These are phyloP conservation scores for Salvia hispanica DNA, from an alignment of 257 asterid species.

Conservation along the genomic window DNA sequence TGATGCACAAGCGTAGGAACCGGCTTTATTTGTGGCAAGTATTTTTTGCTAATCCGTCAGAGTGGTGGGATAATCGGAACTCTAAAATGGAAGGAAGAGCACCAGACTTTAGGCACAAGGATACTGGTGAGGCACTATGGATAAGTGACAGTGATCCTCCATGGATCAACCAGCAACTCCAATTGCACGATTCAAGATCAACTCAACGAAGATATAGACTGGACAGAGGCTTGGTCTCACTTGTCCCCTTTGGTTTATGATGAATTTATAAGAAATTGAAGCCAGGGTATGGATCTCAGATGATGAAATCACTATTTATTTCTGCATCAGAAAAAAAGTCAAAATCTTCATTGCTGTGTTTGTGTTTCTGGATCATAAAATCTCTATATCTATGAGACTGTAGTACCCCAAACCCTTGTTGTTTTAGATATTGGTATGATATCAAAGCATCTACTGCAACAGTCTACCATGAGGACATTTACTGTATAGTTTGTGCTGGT, in stretches of 20 bases:
- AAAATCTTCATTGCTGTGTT: neutral
- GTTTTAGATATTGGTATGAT: neutral
- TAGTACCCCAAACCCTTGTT: neutral
- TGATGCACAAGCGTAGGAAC: constrained; percentile 39
- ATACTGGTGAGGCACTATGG: constrained; percentile 83
- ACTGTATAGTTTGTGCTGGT: neutral
- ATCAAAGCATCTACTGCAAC: neutral
- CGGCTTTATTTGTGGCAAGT: constrained; percentile 80
- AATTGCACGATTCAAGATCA: constrained; percentile 53
- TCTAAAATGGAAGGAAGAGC: constrained; percentile 39
- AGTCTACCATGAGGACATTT: neutral
- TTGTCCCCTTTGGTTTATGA: constrained; percentile 41
- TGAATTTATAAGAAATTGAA: constrained; percentile 32
- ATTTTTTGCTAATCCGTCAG: constrained; percentile 68
- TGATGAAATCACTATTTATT: neutral
- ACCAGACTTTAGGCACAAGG: constrained; percentile 81
- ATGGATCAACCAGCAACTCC: constrained; percentile 73
- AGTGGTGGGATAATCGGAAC: constrained; percentile 76
- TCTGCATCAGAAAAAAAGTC: neutral
- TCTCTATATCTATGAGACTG: neutral
- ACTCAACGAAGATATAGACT: constrained; percentile 30
- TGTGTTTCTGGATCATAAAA: neutral
- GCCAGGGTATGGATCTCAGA: constrained; percentile 5
- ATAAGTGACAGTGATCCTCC: constrained; percentile 64
- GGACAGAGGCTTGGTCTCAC: constrained; percentile 23